Base-by-base conservation (phyloP, 2,329 filamentous ascomycete genomes). In the Tolypocladium endophyticum region DNA sequence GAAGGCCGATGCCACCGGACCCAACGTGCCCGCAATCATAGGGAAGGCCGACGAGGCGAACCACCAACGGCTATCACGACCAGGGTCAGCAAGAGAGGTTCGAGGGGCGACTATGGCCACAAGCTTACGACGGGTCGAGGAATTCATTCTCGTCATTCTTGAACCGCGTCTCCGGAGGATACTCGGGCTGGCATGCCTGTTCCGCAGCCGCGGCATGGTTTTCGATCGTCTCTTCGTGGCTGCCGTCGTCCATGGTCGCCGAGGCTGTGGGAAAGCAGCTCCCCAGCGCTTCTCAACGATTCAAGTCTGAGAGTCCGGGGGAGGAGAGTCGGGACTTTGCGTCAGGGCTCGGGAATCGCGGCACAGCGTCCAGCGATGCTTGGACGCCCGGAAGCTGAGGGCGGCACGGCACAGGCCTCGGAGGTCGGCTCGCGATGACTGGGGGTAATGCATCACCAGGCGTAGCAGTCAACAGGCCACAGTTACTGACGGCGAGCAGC, bases 1-100 rank as follows among this genome's bases (percentile, higher is more conserved):
- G 73, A 94, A 88, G 36, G 94, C 86, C 60, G 92, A 96, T 3
- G 92, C 92, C 12, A 96, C 83, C 0, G 92, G 92, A 0, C 90
- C 91, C 2, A 94, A 81, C 0, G 92, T 91, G 39, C 90, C 92
- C 2, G 92, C 90, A 14, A 94, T 81, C 69, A 97, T 84, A 38
- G 89, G 89, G 63, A 92, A 86, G 12, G 81, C 83, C 1, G 84
- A 82, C 3, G 82, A 84, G 33, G 83, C 79, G 66, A 86, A 81
- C 83, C 83, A 87, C 82, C 83, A 87, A 25, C 81, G 81, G 60
- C 81, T 84, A 60, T 23, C 30, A 35, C 50, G 30, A 35, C 30
- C 28, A 36, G 25, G 41, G 33, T 55, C 12, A 36, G 30, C 30
- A 25, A 38, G n/a, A 23, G 33, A 2, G 7, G 2, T 11, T 11